Conservation (phyloP, 1,284 basidiomycete genomes). For the Agroathelia rolfsii region DNA sequence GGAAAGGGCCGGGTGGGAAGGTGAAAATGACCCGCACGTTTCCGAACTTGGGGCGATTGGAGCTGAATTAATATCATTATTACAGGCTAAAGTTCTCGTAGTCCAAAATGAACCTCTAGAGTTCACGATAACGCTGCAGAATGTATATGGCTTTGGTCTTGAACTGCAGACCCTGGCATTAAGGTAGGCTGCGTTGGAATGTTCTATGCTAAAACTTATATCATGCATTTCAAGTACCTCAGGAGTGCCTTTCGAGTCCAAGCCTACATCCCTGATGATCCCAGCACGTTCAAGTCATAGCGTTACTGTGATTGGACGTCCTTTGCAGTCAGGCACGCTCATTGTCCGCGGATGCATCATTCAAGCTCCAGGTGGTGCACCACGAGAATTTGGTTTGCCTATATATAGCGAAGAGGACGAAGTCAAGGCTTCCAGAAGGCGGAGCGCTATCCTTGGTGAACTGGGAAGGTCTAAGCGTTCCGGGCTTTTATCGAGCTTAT, state of each 20-base stretch:
- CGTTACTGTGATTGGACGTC: constrained; percentile 61
- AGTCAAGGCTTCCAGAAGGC: constrained; percentile 44
- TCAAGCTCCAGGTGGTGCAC: constrained; percentile 64
- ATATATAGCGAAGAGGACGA: constrained; percentile 67
- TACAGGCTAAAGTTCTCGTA: constrained; percentile 50
- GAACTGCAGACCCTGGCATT: constrained; percentile 76
- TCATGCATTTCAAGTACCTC: constrained; percentile 48
- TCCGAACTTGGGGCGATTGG: constrained; percentile 5
- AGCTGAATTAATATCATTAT: constrained; percentile 11
- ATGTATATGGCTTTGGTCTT: constrained; percentile 86
- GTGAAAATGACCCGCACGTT: constrained; percentile 38
- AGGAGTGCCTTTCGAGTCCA: constrained; percentile 68
- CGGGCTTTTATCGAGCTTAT: constrained; percentile 59
- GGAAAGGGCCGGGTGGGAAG: constrained; percentile 48
- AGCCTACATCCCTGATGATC: constrained; percentile 48
- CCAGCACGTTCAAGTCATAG: constrained; percentile 70
- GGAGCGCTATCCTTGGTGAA: constrained; percentile 53
- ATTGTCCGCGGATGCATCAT: constrained; percentile 70
- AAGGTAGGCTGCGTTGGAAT: constrained; percentile 46
- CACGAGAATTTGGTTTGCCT: constrained; percentile 70
- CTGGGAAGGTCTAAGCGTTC: constrained; percentile 57
- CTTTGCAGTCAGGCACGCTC: constrained; percentile 58
- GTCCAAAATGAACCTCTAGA: constrained; percentile 81
- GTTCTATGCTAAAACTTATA: too few relatives aligned
- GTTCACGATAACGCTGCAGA: constrained; percentile 77